Percentiles rank a stretch among this genome's conserved stretches.
phyloP scores from a whole-genome alignment of 495 filamentous ascomycete species.

The Evansstolkia leycettana region DNA sequence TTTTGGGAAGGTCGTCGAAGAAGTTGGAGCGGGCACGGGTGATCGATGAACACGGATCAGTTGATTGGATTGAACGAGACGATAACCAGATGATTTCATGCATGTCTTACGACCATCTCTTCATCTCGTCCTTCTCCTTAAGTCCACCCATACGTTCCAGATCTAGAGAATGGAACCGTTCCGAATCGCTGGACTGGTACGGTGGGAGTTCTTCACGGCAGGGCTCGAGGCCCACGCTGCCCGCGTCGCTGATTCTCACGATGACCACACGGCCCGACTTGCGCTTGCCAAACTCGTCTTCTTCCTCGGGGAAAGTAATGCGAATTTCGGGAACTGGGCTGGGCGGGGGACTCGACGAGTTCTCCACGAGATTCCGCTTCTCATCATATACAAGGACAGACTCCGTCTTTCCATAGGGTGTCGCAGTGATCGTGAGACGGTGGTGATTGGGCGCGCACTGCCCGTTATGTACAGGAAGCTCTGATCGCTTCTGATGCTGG shows the following conservation, averaged over 20 bases:
- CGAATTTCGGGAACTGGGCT: slow-evolving; percentile 94
- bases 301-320: slow-evolving; percentile 97
- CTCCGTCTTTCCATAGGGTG: slow-evolving; percentile 42
- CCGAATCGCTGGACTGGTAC: slow-evolving; percentile 63
- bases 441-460: slow-evolving; percentile 45
- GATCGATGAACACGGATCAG: slow-evolving; percentile 3
- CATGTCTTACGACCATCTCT: slow-evolving; percentile 22
- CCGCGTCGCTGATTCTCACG: slow-evolving; percentile 77
- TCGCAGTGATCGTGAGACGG: slow-evolving; percentile 50
- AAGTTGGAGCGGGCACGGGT: background rate
- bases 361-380: slow-evolving; percentile 57
- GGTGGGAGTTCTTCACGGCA: slow-evolving; percentile 72
- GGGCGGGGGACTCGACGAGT: slow-evolving; percentile 59
- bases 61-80: background rate
- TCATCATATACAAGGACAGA: slow-evolving; percentile 66
- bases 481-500: slow-evolving; percentile 28
- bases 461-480: slow-evolving; percentile 49
- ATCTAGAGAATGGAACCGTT: slow-evolving; percentile 82
- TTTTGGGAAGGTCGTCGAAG: slow-evolving; percentile 24
- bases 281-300: slow-evolving; percentile 65
- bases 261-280: slow-evolving; percentile 85
- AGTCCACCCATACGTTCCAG: slow-evolving; percentile 89
- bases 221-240: slow-evolving; percentile 77
- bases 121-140: slow-evolving; percentile 63
- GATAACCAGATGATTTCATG: background rate